Evolutionary conservation across 202 grass and related monocot species (phyloP), one percentile per base, ranked within the genome.

Genomic region (Bolboschoenoplectus hybrid): DNA sequence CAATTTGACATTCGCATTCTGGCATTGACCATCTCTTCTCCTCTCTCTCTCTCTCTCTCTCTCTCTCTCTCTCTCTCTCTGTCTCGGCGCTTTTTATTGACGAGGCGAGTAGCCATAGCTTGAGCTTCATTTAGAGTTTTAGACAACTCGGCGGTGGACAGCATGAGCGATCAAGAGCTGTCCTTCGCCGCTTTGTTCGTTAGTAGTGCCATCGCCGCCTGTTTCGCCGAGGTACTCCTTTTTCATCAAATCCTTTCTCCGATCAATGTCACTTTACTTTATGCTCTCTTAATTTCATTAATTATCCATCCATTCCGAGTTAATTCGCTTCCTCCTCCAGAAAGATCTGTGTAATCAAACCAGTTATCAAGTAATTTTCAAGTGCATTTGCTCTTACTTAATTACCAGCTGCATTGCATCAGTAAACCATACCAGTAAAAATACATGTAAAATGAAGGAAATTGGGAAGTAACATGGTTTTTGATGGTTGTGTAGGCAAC

Each of bases 171-270:
- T 36, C 84, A 82, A 44, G 89, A 91, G 55, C 84, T 91, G 14
- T 93, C 95, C 87, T 97, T 97, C 68, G 68, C 72, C 7, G 87
- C 85, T 64, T 73, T 88, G 16, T 91, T 93, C 90, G 55, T 94
- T 81, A 97, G 90, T 85, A 97, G 95, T 84, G 93, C 93, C 84
- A 88, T 97, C 62, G 95, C 93, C 12, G 86, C 95, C 55, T 97
- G 93, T 85, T 92, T 95, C 75, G 91, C 93, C 34, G 95, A 97
- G 95, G 93, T 97, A 92, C 56, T 2, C 32, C 11, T 53, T 55
- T 75, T 74, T 2, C 3, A 49, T 60, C 67, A 20, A 38, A 35
- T 5, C 0, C 34, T 17, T 62, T 3, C 69, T 68, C n/a, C 20
- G 38, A 9, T 51, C 61, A 53, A 58, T 47, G 43, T 32, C 5